Percentiles rank a stretch among this genome's conserved stretches.
phyloP scores from a whole-genome alignment of 1,284 basidiomycete species.

The Leccinum ponderosum region DNA sequence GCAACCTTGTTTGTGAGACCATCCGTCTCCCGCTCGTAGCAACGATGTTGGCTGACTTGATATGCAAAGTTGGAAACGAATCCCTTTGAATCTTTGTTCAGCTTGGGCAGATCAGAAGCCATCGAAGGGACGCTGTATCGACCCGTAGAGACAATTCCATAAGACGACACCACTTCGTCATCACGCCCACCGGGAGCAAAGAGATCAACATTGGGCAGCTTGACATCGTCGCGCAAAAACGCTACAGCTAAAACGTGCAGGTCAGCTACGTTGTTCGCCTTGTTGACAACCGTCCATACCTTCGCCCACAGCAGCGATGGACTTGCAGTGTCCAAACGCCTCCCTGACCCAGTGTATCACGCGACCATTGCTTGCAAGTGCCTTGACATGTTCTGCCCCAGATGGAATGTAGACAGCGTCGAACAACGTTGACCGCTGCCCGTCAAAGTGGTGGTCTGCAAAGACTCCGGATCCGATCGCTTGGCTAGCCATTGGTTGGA shows the following conservation, averaged over 20 bases:
- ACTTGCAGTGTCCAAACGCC: constrained; percentile 78
- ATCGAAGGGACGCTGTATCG: constrained; percentile 45
- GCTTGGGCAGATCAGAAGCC: constrained; percentile 42
- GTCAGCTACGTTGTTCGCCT: neutral
- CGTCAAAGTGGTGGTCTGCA: constrained; percentile 74
- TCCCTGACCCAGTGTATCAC: constrained; percentile 73
- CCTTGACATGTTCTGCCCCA: constrained; percentile 54
- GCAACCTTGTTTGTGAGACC: constrained; percentile 57
- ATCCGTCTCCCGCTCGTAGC: constrained; percentile 59
- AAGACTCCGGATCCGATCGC: constrained; percentile 40
- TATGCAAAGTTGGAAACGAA: constrained; percentile 61
- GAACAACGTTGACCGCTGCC: constrained; percentile 77
- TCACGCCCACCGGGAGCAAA: constrained; percentile 35
- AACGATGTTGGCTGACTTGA: constrained; percentile 64
- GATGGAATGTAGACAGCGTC: constrained; percentile 77
- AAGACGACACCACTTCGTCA: constrained; percentile 49
- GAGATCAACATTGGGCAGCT: constrained; percentile 46
- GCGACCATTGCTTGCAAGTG: constrained; percentile 55
- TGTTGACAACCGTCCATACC: constrained; percentile 31
- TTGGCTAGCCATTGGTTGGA: constrained; percentile 43
- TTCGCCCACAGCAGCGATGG: constrained; percentile 73
- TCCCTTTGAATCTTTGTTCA: constrained; percentile 47
- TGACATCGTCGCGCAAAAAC: constrained; percentile 49
- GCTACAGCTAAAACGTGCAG: constrained; percentile 40
- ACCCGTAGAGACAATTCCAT: constrained; percentile 62